These are phyloP conservation scores for Plectosphaerella plurivora DNA, from an alignment of 2,329 filamentous ascomycete genomes.

Conservation along the genomic window DNA sequence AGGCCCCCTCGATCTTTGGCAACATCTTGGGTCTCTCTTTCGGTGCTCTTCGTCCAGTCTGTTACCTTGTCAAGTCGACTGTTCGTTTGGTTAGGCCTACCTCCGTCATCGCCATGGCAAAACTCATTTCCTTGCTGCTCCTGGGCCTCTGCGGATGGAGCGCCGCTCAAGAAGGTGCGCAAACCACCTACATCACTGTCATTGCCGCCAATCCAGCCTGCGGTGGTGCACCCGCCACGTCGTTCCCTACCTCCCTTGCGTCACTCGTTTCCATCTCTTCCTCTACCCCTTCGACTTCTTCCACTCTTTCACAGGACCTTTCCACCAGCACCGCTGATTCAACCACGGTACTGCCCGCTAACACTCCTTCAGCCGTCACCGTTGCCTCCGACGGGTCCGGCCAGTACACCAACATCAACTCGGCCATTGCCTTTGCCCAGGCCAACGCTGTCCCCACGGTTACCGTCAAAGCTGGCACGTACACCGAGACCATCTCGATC, in stretches of 20 bases:
- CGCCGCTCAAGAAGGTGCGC: background rate
- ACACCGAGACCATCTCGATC: constrained; percentile 35
- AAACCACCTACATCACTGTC: background rate
- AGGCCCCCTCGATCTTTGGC: no score
- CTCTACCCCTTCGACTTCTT: background rate
- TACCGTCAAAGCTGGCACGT: constrained; percentile 37
- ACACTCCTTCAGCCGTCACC: constrained; percentile 22
- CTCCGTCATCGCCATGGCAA: background rate
- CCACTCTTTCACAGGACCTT: background rate
- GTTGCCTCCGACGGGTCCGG: constrained; percentile 37
- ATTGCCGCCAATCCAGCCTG: background rate
- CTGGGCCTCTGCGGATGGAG: constrained; percentile 1
- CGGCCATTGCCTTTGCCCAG: constrained; percentile 37
- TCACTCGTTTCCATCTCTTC: background rate
- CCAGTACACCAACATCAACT: constrained; percentile 38
- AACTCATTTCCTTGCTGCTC: background rate
- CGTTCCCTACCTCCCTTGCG: background rate
- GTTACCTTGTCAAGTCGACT: background rate
- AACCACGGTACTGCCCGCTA: background rate
- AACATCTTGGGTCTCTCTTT: no score
- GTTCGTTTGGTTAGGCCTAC: background rate
- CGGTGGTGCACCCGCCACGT: background rate
- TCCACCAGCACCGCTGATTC: background rate
- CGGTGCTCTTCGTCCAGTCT: no score
- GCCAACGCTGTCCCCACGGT: constrained; percentile 34